A percentile compares a stretch with the other conserved stretches of the same genome.
These are phyloP conservation scores for Solanum chiquidenum DNA, from an alignment of 257 asterid genomes.

Conservation along the genomic window DNA sequence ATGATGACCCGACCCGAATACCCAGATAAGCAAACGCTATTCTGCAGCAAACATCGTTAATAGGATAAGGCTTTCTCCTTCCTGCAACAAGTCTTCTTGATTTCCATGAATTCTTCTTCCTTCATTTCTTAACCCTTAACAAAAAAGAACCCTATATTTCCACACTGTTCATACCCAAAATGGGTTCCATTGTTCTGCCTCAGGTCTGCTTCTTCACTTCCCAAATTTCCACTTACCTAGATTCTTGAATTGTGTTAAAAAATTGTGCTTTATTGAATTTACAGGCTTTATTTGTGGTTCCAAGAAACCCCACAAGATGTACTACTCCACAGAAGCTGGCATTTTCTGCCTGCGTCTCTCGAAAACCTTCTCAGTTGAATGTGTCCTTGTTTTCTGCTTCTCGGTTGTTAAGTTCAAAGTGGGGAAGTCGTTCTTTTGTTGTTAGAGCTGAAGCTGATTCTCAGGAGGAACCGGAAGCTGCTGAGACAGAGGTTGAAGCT, in stretches of 20 bases:
- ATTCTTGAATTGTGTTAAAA: not conserved
- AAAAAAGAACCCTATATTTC: not conserved
- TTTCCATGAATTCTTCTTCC: not conserved
- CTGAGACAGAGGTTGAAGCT: conserved; percentile 13
- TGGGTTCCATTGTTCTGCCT: conserved; percentile 25
- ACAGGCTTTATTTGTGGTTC: conserved; percentile 49
- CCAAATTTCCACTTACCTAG: not conserved
- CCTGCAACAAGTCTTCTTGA: not conserved
- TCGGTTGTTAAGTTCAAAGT: conserved; percentile 10
- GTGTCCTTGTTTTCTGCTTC: not conserved
- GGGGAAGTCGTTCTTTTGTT: conserved; percentile 19
- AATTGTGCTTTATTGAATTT: conserved; percentile 2
- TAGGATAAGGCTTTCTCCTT: conserved; percentile 1
- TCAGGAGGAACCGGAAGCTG: conserved; percentile 25
- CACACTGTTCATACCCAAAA: not conserved
- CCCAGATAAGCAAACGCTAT: not conserved
- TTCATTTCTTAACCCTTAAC: not conserved
- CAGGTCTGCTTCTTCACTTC: conserved; percentile 10
- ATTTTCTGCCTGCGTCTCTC: conserved; percentile 24
- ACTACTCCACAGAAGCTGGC: conserved; percentile 27
- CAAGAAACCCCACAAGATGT: conserved; percentile 24
- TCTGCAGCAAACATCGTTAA: not conserved
- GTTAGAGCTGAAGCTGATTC: conserved; percentile 56
- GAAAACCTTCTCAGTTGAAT: conserved; percentile 11
- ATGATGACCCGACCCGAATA: not conserved